Evolutionary conservation across 139 green algal genomes (phyloP), one percentile per base, ranked within the genome.

Genomic region (Chlamydomonas urium): DNA sequence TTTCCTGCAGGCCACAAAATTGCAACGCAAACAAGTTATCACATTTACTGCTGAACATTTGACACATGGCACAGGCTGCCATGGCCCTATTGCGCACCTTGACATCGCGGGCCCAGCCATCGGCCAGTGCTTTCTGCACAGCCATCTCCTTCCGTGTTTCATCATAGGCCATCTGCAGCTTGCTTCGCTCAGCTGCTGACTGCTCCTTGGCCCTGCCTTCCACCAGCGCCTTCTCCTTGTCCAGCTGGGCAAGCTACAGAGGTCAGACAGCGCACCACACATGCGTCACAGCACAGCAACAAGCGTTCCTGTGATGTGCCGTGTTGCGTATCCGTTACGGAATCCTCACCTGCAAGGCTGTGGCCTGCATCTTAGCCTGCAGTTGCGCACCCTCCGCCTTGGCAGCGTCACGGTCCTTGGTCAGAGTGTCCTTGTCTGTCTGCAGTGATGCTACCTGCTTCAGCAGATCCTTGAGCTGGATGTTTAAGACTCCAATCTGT

Each of bases 401-500:
- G 24, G 28, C 38, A 4, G n/a, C 63, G n/a, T 71, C 63, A 17
- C 63, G 37, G 32, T 59, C 36, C 24, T 23, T 26, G 21, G 24
- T 29, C 37, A 71, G 8, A 17, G 4, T 19, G 24, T 35, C 31
- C 38, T 56, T 57, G 8, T 71, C 63, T 10, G 37, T 23, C n/a
- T 71, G 37, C 37, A 71, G 63, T 21, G 63, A 32, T 4, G 37
- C 31, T 6, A 71, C 6, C 34, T 56, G 36, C 63, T 57, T 56
- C 6, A 58, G 36, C 24, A 71, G 36, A 35, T 71, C 63, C 24
- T 57, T 56, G 4, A 71, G 10, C 38, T 71, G 63, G 38, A 71
- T 71, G 63, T 67, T 38, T 6, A 67, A 17, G 32, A 67, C 5
- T 29, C 60, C 60, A 45, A 67, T 26, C 60, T 67, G 60, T 50